A percentile compares a stretch with the other conserved stretches of the same genome.
Evolutionary conservation across 2,329 filamentous ascomycete species (phyloP).

Genomic region (Hypoxylon rubiginosum): DNA sequence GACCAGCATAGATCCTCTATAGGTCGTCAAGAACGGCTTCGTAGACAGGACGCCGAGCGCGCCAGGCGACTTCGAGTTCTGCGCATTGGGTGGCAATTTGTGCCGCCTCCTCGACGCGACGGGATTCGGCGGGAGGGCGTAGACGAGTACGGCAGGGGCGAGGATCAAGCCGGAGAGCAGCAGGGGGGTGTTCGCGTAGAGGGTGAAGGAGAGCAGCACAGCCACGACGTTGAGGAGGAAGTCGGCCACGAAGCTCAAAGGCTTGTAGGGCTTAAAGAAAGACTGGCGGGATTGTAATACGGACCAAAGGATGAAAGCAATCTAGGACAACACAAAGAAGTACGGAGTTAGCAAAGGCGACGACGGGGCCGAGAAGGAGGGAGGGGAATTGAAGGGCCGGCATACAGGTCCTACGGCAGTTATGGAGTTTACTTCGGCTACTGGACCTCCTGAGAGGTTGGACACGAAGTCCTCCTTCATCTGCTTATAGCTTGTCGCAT

Average conservation of each 20-base stretch:
- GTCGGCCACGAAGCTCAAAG: constrained; percentile 79
- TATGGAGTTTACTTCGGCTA: constrained; percentile 88
- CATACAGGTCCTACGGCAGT: constrained; percentile 87
- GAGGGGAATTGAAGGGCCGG: constrained; percentile 38
- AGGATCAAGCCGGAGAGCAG: constrained; percentile 82
- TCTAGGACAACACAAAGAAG: constrained; percentile 62
- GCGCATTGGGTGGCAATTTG: constrained; percentile 61
- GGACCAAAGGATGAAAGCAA: constrained; percentile 88
- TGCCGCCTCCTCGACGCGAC: constrained; percentile 62
- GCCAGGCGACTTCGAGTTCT: constrained; percentile 52
- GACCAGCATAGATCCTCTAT: constrained; percentile 91
- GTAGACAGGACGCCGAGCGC: constrained; percentile 73
- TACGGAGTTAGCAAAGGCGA: constrained; percentile 33
- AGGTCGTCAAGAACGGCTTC: constrained; percentile 93
- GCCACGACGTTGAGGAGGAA: constrained; percentile 88
- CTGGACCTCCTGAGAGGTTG: constrained; percentile 84
- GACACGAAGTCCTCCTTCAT: constrained; percentile 97
- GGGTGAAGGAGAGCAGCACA: constrained; percentile 85
- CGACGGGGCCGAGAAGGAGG: constrained; percentile 9
- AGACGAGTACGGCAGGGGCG: constrained; percentile 76
- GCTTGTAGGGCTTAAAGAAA: constrained; percentile 83
- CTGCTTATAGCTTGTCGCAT: constrained; percentile 80
- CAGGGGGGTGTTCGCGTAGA: constrained; percentile 82
- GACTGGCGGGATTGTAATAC: constrained; percentile 85
- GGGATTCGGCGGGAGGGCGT: constrained; percentile 63